Percentiles rank a stretch among this genome's conserved stretches.
Conservation (phyloP, 108 stramenopile species). For the Mediolabrus comicus region DNA sequence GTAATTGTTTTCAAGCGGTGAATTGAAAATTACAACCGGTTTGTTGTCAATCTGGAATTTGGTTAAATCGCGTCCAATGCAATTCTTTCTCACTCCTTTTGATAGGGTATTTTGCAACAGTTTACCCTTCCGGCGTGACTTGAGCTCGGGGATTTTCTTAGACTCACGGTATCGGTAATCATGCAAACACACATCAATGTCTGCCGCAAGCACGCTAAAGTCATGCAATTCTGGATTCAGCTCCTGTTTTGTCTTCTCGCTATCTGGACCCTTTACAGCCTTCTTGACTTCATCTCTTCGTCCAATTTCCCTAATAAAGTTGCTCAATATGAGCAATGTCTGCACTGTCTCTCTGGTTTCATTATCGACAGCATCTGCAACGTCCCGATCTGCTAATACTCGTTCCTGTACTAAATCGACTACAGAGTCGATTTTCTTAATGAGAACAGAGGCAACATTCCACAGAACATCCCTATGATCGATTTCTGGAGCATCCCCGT, state of each 20-base stretch:
- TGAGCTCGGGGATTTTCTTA: slow-evolving; percentile 41
- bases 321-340: slow-evolving; percentile 48
- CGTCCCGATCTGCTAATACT: slow-evolving; percentile 4
- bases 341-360: slow-evolving; percentile 33
- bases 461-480: slow-evolving; percentile 75
- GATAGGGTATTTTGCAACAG: slow-evolving; percentile 38
- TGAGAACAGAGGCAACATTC: slow-evolving; percentile 62
- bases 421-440: slow-evolving; percentile 47
- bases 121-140: slow-evolving; percentile 29
- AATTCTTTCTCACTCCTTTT: slow-evolving; percentile 20
- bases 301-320: slow-evolving; percentile 57
- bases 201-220: slow-evolving; percentile 57
- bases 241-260: not conserved
- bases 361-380: slow-evolving; percentile 25
- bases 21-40: slow-evolving; percentile 40
- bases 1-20: slow-evolving; percentile 39
- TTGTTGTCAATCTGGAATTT: slow-evolving; percentile 28
- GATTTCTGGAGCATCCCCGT: slow-evolving; percentile 72
- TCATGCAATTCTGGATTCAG: slow-evolving; percentile 5
- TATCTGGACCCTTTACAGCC: slow-evolving; percentile 36
- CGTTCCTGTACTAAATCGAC: slow-evolving; percentile 36
- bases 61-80: slow-evolving; percentile 37
- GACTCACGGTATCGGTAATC: slow-evolving; percentile 62
- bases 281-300: slow-evolving; percentile 32
- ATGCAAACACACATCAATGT: slow-evolving; percentile 65